Base-by-base conservation (phyloP, 2,329 filamentous ascomycete species). In the Lasiodiplodia citricola region DNA sequence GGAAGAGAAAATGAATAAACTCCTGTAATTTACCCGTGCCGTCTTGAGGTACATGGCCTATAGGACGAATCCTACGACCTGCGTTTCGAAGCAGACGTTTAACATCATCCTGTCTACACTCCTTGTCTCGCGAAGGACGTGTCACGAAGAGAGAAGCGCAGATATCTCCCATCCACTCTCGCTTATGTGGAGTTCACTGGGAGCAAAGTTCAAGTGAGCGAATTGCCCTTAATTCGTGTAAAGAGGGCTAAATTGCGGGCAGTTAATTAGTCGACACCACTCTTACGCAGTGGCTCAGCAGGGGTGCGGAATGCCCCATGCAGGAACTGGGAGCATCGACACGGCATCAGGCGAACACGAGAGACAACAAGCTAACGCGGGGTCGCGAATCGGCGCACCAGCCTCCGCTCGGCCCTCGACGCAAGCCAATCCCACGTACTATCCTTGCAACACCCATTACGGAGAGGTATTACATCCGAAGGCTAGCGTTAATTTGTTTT, bases 301-400 rank as follows among this genome's bases (percentile, higher is more conserved):
- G 44, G 44, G 44, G n/a, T 47, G 14, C n/a, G 18, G 18, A 21
- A 47, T 11, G n/a, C 44, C 44, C 16, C 44, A 51, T 28, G 16
- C 41, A 25, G 18, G 54, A 56, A 51, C 41, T 18, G 21, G 47
- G 23, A 18, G 50, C 11, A 21, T 21, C 41, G 41, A 44, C 31
- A 50, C 41, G 58, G 58, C n/a, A 63, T 63, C 58, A 51, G 58
- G 58, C 58, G 41, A n/a, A 63, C 58, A 63, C 23, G 58, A 63
- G 58, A 54, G 51, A 37, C 35, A 18, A 41, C 31, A n/a, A 62
- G 23, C 58, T 62, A 21, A 37, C 25, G 41, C 58, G 41, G 41
- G 38, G 37, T 62, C 21, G 21, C 56, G 41, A 57, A 44, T 62
- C 41, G 47, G 41, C 23, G 58, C 47, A 62, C 23, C 25, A 25